Evolutionary conservation across 2,329 filamentous ascomycete genomes (phyloP).

Genomic region (Dothistroma pini): DNA sequence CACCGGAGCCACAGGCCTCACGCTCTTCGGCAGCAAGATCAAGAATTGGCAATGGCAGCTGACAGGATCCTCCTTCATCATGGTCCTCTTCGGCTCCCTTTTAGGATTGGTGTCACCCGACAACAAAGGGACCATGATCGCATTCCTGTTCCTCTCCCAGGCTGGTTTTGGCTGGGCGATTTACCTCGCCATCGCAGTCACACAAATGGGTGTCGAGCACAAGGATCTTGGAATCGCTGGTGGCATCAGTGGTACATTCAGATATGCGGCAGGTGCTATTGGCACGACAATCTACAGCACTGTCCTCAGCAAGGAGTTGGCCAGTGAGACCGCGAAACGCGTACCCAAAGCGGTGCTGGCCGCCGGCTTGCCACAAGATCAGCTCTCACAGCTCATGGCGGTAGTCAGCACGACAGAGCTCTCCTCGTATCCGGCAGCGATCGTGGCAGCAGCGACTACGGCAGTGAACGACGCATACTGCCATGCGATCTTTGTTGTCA

Average conservation of each 20-base stretch:
- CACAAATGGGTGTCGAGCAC: slow-evolving; percentile 32
- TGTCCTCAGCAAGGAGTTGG: slow-evolving; percentile 14
- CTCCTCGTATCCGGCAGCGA: slow-evolving; percentile 7
- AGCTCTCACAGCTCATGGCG: slow-evolving; percentile 10
- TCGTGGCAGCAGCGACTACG: slow-evolving; percentile 10
- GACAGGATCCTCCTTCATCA: slow-evolving; percentile 42
- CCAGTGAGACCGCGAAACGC: slow-evolving; percentile 4
- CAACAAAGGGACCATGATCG: slow-evolving; percentile 35
- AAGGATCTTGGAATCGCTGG: slow-evolving; percentile 25
- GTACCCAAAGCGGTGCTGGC: slow-evolving; percentile 18
- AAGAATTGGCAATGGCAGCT: slow-evolving; percentile 49
- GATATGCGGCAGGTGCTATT: slow-evolving; percentile 16
- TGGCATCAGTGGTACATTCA: slow-evolving; percentile 18
- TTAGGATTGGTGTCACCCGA: slow-evolving; percentile 43
- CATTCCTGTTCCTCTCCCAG: slow-evolving; percentile 21
- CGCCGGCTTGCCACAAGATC: slow-evolving; percentile 14
- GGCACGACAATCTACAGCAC: slow-evolving; percentile 16
- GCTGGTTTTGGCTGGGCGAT: slow-evolving; percentile 34
- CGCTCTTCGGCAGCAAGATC: slow-evolving; percentile 42
- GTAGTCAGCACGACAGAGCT: slow-evolving; percentile 9
- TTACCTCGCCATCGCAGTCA: slow-evolving; percentile 33
- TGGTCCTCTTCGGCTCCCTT: slow-evolving; percentile 49
- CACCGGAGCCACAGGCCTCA: slow-evolving; percentile 43
- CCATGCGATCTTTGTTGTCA: slow-evolving; percentile 18
- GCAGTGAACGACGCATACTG: slow-evolving; percentile 13